Base-by-base conservation (phyloP, 1,284 basidiomycete species). In the Tilletia setariae region DNA sequence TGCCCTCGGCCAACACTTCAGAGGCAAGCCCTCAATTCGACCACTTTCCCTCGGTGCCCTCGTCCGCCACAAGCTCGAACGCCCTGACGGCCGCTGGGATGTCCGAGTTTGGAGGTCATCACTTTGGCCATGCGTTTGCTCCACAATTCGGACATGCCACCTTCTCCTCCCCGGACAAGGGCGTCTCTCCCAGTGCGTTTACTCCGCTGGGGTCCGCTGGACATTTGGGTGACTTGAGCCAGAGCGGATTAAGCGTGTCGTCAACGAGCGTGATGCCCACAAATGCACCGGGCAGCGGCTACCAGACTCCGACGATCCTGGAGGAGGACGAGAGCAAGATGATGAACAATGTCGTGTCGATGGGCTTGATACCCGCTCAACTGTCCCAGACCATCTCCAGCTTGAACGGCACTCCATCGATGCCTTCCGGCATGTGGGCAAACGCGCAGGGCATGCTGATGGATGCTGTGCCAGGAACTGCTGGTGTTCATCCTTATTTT, bases 241-340 rank as follows among this genome's bases (percentile, higher is more conserved):
- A 59, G 53, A 21, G 25, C 7, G 53, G 53, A 16, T 30, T 59
- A 21, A 30, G 53, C 16, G 53, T 9, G 8, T 16, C n/a, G n/a
- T 8, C 13, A 21, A 23, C 9, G 11, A 44, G 28, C 2, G 16
- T 25, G 8, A n/a, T 65, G 44, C 42, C 64, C n/a, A 42, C 40
- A 21, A 63, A 30, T 30, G 21, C 30, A 19, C 49, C 44, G 6
- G 44, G 43, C 15, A 74, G 73, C 21, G 76, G 75, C 43, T 71
- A 76, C 65, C 74, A 70, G 53, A 79, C 77, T 6, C 77, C 77
- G 9, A 79, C 77, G 13, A 79, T 79, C 30, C 67, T 79, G 43
- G 77, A 79, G 56, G 77, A 79, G 65, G 77, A 78, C 51, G 77
- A 79, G 49, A 70, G 72, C 30, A 46, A 49, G 13, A 49, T 63